These are phyloP conservation scores for Macroventuria anomochaeta DNA, from an alignment of 2,329 filamentous ascomycete genomes.

Conservation along the genomic window DNA sequence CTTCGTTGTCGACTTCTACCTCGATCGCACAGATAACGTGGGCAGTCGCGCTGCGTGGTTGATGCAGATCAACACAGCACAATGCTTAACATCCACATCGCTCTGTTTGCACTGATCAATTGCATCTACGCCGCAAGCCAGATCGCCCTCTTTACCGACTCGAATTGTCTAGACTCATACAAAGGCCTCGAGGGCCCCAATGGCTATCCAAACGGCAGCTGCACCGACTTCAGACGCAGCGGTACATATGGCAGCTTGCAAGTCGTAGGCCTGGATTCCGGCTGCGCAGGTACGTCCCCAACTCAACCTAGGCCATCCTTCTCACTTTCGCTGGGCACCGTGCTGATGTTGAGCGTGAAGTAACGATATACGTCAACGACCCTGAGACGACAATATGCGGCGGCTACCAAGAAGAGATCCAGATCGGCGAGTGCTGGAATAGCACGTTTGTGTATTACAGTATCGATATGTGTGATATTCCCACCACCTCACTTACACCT, in stretches of 20 bases:
- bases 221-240: conserved; percentile 10
- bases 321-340: not conserved
- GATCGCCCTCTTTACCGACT: conserved; percentile 10
- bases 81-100: too few species aligned
- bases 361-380: conserved; percentile 18
- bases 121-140: not conserved
- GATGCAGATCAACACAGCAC: too few species aligned
- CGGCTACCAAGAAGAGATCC: conserved; percentile 10
- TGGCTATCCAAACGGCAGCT: conserved; percentile 9
- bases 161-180: conserved; percentile 1
- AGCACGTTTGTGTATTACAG: conserved; percentile 18
- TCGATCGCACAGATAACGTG: too few species aligned
- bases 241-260: conserved; percentile 12
- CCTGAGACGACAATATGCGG: not conserved
- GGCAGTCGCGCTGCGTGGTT: too few species aligned
- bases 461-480: conserved; percentile 15
- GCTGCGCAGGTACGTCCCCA: conserved; percentile 2
- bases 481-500: not conserved
- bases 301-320: too few species aligned
- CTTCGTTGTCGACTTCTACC: too few species aligned
- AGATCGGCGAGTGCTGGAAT: conserved; percentile 14
- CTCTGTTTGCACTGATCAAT: not conserved
- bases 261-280: conserved; percentile 8
- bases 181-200: conserved; percentile 10
- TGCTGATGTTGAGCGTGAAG: not conserved